Conservation (phyloP, 768 basidiomycete species). For the Lentinula sp. region DNA sequence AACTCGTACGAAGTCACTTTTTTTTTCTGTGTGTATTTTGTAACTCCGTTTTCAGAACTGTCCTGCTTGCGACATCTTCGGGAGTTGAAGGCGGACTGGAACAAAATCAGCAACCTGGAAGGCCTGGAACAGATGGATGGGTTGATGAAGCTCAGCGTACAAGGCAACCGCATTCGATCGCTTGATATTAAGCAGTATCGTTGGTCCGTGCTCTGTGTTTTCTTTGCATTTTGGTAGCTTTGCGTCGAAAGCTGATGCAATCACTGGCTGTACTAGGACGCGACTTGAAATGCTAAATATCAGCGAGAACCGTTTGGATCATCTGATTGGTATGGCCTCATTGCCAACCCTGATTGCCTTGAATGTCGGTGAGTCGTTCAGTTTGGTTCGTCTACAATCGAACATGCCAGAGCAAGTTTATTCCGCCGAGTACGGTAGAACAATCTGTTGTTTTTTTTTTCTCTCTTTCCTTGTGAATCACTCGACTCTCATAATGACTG, state of each 20-base stretch:
- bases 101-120: conserved; percentile 65
- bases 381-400: conserved; percentile 7
- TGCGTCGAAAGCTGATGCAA: not conserved
- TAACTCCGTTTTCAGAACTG: conserved; percentile 51
- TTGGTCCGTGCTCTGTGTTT: conserved; percentile 48
- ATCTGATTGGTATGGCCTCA: conserved; percentile 53
- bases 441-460: too few relatives aligned
- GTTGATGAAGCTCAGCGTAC: conserved; percentile 78
- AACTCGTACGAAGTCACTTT: conserved; percentile 48
- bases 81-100: conserved; percentile 87
- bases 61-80: conserved; percentile 78
- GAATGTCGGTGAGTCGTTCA: conserved; percentile 68
- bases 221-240: conserved; percentile 1
- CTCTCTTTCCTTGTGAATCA: not conserved
- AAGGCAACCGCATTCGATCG: conserved; percentile 61
- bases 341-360: conserved; percentile 62
- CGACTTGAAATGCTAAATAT: conserved; percentile 80
- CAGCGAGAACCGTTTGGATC: conserved; percentile 64
- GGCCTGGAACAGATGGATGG: conserved; percentile 77
- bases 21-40: conserved; percentile 2
- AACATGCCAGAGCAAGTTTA: not conserved
- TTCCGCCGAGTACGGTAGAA: not conserved
- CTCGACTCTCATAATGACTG: not conserved
- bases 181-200: conserved; percentile 56
- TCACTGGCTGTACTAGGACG: conserved; percentile 22